Base-by-base conservation (phyloP, 805 yeast species). In the Candida stauntonica region DNA sequence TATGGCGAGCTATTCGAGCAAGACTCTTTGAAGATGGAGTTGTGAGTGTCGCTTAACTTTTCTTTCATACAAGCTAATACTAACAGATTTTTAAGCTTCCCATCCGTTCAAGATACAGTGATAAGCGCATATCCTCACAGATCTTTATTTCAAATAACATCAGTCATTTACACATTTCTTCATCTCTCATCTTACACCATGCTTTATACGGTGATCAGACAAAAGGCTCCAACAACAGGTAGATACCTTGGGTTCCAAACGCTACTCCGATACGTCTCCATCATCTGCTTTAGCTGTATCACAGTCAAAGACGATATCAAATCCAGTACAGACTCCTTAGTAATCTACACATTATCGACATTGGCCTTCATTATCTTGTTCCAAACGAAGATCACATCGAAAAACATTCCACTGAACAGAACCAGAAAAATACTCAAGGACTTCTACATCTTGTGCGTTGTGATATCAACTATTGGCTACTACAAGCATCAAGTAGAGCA, bases 401-500 rank as follows among this genome's bases (percentile, higher is more conserved):
- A 18, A 29, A 36, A 36, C 40, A 21, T 9, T 5, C 16, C 29
- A 17, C 18, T 41, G 20, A 33, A 33, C 38, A 32, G 40, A 17
- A 41, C 33, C 17, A 32, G 44, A 30, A 36, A 16, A 15, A 26
- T 33, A 4, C 17, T 30, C 15, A 32, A 34, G 26, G 35, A 41
- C 23, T 5, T 33, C 3, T 33, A 36, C 19, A 17, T 20, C 11
- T 26, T 28, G 4, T 13, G 26, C 11, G 29, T 33, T 2, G 20
- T 17, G 2, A 7, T 21, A 3, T 29, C 40, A 1, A 19, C 26
- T 5, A 21, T 33, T 2, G 31, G 38, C 14, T 41, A 23, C 31
- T 41, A 36, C 18, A 41, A 41, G 26, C 44, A 41, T 14, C 38
- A 41, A 13, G 35, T 36, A 11, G 44, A 41, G 18, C n/a, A 15